Conservation (phyloP, 2,329 filamentous ascomycete species). For the Diaporthe aspalathi region DNA sequence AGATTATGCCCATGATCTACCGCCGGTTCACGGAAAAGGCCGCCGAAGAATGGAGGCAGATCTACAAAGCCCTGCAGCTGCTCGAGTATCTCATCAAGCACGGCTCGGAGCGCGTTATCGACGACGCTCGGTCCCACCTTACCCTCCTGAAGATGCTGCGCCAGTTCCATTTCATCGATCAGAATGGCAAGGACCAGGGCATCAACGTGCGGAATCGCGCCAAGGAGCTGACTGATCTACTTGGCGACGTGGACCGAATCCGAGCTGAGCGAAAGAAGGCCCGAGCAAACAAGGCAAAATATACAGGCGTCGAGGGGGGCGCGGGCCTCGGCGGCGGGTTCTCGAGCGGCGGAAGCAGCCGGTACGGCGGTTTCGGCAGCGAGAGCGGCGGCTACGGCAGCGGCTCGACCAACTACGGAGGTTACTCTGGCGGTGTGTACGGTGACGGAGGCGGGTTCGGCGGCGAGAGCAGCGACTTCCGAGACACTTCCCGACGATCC, state of each 20-base stretch:
- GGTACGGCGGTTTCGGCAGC: slow-evolving; percentile 93
- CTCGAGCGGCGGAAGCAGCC: slow-evolving; percentile 57
- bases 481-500: slow-evolving; percentile 67
- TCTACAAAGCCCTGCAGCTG: slow-evolving; percentile 97
- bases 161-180: slow-evolving; percentile 96
- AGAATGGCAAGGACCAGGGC: slow-evolving; percentile 97
- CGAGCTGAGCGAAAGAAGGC: slow-evolving; percentile 89
- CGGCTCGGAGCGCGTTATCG: slow-evolving; percentile 95
- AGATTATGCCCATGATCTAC: slow-evolving; percentile 99
- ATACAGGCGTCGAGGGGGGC: slow-evolving; percentile 92
- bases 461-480: slow-evolving; percentile 78
- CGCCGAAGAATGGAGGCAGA: slow-evolving; percentile 98
- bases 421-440: slow-evolving; percentile 80
- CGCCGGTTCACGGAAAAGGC: slow-evolving; percentile 98
- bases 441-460: slow-evolving; percentile 97
- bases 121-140: slow-evolving; percentile 94
- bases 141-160: slow-evolving; percentile 97
- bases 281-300: slow-evolving; percentile 89
- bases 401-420: slow-evolving; percentile 63
- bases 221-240: slow-evolving; percentile 93
- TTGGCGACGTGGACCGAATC: slow-evolving; percentile 91
- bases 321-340: slow-evolving; percentile 69
- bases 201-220: slow-evolving; percentile 97
- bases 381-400: slow-evolving; percentile 80
- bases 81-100: slow-evolving; percentile 97